Evolutionary conservation across 208 protist genomes (phyloP).

Genomic region (Leishmania lainsoni): DNA sequence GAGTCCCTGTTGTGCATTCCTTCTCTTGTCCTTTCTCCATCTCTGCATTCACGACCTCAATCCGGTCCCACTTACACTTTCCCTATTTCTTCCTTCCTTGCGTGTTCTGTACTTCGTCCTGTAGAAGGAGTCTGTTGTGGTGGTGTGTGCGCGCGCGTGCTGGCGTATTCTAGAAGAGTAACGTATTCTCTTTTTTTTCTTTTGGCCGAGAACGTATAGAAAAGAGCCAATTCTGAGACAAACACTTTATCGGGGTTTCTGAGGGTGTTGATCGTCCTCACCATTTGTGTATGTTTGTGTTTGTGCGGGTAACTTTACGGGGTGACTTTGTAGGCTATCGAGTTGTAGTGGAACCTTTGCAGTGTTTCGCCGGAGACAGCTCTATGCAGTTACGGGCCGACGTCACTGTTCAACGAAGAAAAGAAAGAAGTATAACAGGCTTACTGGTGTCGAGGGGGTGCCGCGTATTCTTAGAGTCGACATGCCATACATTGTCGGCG

Average conservation of each 20-base stretch:
- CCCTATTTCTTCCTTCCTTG: background rate
- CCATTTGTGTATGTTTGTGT: background rate
- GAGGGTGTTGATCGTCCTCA: background rate
- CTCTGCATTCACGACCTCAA: background rate
- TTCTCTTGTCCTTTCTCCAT: background rate
- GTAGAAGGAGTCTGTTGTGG: background rate
- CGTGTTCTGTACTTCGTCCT: background rate
- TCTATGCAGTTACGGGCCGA: background rate
- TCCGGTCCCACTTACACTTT: background rate
- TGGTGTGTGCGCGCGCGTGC: background rate
- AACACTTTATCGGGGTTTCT: background rate
- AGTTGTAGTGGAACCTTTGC: background rate
- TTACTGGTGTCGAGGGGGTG: background rate
- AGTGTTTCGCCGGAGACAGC: background rate
- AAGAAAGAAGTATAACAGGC: background rate
- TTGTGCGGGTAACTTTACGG: background rate
- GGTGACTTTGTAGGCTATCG: background rate
- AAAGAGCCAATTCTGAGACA: background rate
- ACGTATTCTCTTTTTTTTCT: background rate
- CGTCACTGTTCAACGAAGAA: background rate
- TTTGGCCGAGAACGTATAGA: background rate
- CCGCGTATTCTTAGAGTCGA: background rate
- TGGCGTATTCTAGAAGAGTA: background rate
- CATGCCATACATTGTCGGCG: background rate
- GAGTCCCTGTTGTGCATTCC: background rate